A percentile compares a stretch with the other conserved stretches of the same genome.
These are phyloP conservation scores for Erodium moschatum DNA, from an alignment of 441 rosid genomes.

Conservation along the genomic window DNA sequence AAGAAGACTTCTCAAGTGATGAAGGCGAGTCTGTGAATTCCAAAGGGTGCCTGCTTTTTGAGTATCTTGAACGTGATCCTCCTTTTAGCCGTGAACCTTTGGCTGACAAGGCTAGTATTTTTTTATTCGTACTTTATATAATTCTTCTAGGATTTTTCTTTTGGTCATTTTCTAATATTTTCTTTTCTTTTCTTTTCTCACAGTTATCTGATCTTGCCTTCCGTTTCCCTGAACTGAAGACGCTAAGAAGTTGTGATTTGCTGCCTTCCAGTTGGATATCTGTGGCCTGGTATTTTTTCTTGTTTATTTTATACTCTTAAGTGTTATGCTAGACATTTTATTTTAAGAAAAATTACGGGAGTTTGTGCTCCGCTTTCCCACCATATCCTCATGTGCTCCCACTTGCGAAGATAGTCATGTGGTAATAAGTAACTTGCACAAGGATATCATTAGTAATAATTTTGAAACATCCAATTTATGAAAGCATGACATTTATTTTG, in stretches of 20 bases:
- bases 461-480: too few relatives aligned
- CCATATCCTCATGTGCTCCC: neutral
- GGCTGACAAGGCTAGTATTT: constrained; percentile 52
- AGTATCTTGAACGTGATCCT: constrained; percentile 57
- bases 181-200: constrained; percentile 15
- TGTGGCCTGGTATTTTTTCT: constrained; percentile 55
- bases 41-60: constrained; percentile 47
- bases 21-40: constrained; percentile 44
- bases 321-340: neutral
- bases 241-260: constrained; percentile 63
- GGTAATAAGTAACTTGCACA: neutral
- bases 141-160: too few relatives aligned
- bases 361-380: neutral
- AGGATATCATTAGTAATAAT: too few relatives aligned
- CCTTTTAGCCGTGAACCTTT: constrained; percentile 71
- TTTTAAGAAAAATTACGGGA: neutral
- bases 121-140: neutral
- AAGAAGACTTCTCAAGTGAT: constrained; percentile 52
- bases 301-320: neutral
- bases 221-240: constrained; percentile 50
- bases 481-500: neutral
- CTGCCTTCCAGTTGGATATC: constrained; percentile 63
- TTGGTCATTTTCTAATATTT: too few relatives aligned
- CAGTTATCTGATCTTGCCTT: constrained; percentile 58
- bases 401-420: neutral